A percentile compares a stretch with the other conserved stretches of the same genome.
Conservation (phyloP, 257 asterid genomes). For the Solanum dulcamara region DNA sequence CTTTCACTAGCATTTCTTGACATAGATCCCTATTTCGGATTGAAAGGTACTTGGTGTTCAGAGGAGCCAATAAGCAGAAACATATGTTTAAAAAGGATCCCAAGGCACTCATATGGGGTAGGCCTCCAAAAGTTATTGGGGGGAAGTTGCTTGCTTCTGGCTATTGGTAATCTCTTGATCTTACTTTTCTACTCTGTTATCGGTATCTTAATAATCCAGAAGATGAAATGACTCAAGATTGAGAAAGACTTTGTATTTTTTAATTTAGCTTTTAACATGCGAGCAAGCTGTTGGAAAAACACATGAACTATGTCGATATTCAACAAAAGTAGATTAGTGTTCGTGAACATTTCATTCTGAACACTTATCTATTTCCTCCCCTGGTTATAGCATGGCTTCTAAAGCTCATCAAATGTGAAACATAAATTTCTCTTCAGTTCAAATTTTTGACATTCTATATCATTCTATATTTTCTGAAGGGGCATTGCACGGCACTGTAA, state of each 20-base stretch:
- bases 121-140: slow-evolving; percentile 82
- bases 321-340: neutral
- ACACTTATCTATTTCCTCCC: neutral
- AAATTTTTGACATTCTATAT: neutral
- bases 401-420: neutral
- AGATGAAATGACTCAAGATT: neutral
- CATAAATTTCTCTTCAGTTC: neutral
- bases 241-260: neutral
- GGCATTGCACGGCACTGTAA: slow-evolving; percentile 95
- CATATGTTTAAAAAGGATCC: slow-evolving; percentile 81
- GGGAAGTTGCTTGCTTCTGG: slow-evolving; percentile 99
- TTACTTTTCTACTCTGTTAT: neutral
- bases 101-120: slow-evolving; percentile 84
- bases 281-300: neutral
- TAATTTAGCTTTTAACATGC: neutral
- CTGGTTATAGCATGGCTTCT: neutral
- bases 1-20: slow-evolving; percentile 2
- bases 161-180: slow-evolving; percentile 52
- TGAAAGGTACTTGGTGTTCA: slow-evolving; percentile 69
- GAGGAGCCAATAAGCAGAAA: slow-evolving; percentile 99
- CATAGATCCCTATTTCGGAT: slow-evolving; percentile 11
- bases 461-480: slow-evolving; percentile 27
- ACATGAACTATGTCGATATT: neutral
- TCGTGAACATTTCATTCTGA: neutral
- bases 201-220: neutral